Evolutionary conservation across 208 protist species (phyloP).

Genomic region (Trypanosoma melophagium): DNA sequence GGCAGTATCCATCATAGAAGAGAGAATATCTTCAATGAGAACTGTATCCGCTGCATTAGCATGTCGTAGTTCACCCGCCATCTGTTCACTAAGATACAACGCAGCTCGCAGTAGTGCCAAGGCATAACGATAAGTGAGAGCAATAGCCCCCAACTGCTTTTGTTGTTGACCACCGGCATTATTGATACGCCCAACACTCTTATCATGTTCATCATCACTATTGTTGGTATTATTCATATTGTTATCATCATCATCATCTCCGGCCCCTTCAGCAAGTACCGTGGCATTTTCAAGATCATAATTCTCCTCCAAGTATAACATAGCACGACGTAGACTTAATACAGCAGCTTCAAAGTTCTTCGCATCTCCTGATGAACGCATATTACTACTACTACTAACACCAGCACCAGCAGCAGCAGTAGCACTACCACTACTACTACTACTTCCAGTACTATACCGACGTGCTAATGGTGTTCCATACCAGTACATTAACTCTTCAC

Average conservation of each 20-base stretch:
- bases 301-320: constrained; percentile 85
- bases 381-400: neutral
- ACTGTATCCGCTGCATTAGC: constrained; percentile 77
- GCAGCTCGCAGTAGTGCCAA: constrained; percentile 70
- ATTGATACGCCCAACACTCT: too few relatives aligned
- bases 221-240: too few relatives aligned
- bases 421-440: neutral
- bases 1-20: constrained; percentile 86
- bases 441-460: constrained; percentile 3
- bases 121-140: constrained; percentile 59
- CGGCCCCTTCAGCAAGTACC: constrained; percentile 39
- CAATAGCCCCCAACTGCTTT: constrained; percentile 26
- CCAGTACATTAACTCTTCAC: constrained; percentile 73
- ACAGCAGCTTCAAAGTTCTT: constrained; percentile 53
- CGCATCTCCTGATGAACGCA: too few relatives aligned
- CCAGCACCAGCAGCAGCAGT: neutral
- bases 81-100: constrained; percentile 67
- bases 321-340: constrained; percentile 71
- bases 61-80: constrained; percentile 57
- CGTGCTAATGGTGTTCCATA: constrained; percentile 69
- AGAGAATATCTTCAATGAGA: constrained; percentile 81
- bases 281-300: constrained; percentile 70
- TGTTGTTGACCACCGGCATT: neutral
- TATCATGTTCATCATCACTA: too few relatives aligned
- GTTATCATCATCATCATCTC: constrained; percentile 19